A percentile compares a stretch with the other conserved stretches of the same genome.
These are phyloP conservation scores for Ogataea wickerhamii DNA, from an alignment of 805 yeast species.

Conservation along the genomic window DNA sequence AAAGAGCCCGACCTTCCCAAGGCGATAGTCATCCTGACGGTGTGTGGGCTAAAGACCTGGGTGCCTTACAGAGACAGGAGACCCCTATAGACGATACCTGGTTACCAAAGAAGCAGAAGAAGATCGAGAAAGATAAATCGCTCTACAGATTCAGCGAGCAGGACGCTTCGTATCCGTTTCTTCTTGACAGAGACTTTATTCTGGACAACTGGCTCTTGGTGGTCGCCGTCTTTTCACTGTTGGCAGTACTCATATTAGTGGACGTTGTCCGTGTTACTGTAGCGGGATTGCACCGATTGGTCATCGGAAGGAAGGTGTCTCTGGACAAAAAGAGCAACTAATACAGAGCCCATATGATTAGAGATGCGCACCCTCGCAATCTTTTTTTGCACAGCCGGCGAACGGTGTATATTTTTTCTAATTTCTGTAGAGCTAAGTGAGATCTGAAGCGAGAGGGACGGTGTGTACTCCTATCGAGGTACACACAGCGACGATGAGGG, in stretches of 20 bases:
- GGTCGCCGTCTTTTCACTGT: slow-evolving; percentile 9
- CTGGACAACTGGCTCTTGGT: slow-evolving; percentile 41
- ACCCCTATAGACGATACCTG: slow-evolving; percentile 28
- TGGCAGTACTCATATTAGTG: slow-evolving; percentile 5
- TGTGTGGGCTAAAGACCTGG: slow-evolving; percentile 29
- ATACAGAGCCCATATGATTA: too few relatives aligned
- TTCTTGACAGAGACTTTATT: slow-evolving; percentile 42
- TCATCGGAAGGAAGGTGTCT: slow-evolving; percentile 1
- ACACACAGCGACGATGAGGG: too few relatives aligned
- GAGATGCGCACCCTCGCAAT: too few relatives aligned
- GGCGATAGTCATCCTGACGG: slow-evolving; percentile 26
- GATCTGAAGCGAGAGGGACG: too few relatives aligned
- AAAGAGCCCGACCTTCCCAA: slow-evolving; percentile 27
- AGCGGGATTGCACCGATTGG: slow-evolving; percentile 1
- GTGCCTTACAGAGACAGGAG: slow-evolving; percentile 4
- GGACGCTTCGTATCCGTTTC: slow-evolving; percentile 34
- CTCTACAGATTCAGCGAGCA: slow-evolving; percentile 27
- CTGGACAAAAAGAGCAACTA: not conserved
- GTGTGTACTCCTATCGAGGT: too few relatives aligned
- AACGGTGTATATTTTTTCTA: too few relatives aligned
- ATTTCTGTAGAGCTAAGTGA: too few relatives aligned
- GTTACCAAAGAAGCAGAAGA: slow-evolving; percentile 26
- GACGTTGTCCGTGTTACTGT: slow-evolving; percentile 10
- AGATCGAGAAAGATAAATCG: slow-evolving; percentile 15
- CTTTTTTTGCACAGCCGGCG: too few relatives aligned